These are phyloP conservation scores for Tolypocladium pustulatum DNA, from an alignment of 2,329 filamentous ascomycete genomes.

Conservation along the genomic window DNA sequence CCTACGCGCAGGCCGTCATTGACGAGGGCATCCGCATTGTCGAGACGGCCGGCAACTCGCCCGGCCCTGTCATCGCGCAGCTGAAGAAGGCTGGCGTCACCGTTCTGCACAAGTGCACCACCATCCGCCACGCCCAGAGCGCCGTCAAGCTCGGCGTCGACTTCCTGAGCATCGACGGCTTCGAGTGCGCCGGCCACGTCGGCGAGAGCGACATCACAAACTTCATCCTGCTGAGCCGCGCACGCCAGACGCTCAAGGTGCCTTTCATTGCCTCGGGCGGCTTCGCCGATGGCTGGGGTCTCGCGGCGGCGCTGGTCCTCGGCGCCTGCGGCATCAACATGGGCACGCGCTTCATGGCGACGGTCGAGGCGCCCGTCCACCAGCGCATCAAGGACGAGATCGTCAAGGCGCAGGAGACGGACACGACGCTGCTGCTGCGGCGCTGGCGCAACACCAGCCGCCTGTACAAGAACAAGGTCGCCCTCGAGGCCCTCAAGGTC, in stretches of 20 bases:
- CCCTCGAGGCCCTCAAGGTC: constrained; percentile 67
- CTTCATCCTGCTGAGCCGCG: constrained; percentile 76
- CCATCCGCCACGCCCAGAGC: constrained; percentile 82
- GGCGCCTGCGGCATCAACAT: constrained; percentile 96
- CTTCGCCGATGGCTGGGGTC: constrained; percentile 86
- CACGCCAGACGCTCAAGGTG: constrained; percentile 70
- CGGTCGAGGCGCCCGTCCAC: constrained; percentile 86
- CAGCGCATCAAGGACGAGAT: constrained; percentile 89
- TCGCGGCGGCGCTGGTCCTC: constrained; percentile 81
- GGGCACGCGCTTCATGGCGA: constrained; percentile 97
- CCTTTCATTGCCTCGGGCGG: constrained; percentile 95
- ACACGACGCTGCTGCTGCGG: constrained; percentile 79
- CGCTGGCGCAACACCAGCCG: constrained; percentile 90
- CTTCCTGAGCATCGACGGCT: constrained; percentile 93
- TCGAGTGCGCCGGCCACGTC: constrained; percentile 89
- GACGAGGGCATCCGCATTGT: constrained; percentile 88
- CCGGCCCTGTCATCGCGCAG: constrained; percentile 80
- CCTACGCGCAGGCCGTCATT: constrained; percentile 85
- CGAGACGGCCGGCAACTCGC: constrained; percentile 82
- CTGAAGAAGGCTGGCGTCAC: constrained; percentile 71
- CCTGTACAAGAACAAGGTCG: constrained; percentile 84
- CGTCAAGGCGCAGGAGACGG: constrained; percentile 76
- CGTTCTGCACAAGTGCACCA: constrained; percentile 95
- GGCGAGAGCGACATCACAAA: constrained; percentile 83
- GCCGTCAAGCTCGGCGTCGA: constrained; percentile 93